Conservation (phyloP, 2,329 filamentous ascomycete genomes). For the Colletotrichum lini region DNA sequence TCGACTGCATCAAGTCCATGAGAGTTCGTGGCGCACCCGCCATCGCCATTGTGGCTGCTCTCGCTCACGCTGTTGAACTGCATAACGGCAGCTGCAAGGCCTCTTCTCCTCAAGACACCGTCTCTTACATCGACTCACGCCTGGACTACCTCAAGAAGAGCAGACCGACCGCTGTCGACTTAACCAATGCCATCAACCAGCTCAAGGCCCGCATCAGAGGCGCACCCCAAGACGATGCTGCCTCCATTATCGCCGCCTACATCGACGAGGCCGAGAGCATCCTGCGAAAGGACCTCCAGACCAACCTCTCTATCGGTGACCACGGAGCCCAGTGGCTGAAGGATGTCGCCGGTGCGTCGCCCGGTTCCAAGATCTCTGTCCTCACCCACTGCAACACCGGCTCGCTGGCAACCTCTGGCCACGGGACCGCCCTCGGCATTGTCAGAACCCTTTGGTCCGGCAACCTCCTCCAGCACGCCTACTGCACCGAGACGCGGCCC, state of each 20-base stretch:
- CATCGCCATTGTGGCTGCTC: constrained; percentile 96
- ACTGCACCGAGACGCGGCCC: constrained; percentile 95
- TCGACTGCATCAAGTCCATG: constrained; percentile 88
- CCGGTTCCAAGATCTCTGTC: constrained; percentile 76
- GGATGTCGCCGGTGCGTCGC: constrained; percentile 66
- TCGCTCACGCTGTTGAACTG: constrained; percentile 90
- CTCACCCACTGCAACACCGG: constrained; percentile 99
- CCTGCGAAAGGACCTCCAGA: constrained; percentile 86
- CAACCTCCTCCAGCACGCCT: constrained; percentile 82
- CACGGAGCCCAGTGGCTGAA: constrained; percentile 88
- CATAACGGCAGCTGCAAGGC: constrained; percentile 68
- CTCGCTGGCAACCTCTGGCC: constrained; percentile 96
- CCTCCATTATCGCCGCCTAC: constrained; percentile 77
- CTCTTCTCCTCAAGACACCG: constrained; percentile 66
- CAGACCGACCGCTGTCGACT: constrained; percentile 93
- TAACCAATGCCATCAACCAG: constrained; percentile 89
- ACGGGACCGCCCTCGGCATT: constrained; percentile 94
- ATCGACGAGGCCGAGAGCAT: constrained; percentile 88
- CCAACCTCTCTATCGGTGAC: constrained; percentile 88
- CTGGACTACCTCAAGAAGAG: constrained; percentile 91
- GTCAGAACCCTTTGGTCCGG: constrained; percentile 84
- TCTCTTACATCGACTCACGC: constrained; percentile 80
- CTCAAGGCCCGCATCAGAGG: constrained; percentile 77
- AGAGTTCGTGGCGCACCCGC: constrained; percentile 85
- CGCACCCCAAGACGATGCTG: constrained; percentile 51